Evolutionary conservation across 192 early-diverging fungal genomes (phyloP).

Genomic region (Backusella tarrabulga): DNA sequence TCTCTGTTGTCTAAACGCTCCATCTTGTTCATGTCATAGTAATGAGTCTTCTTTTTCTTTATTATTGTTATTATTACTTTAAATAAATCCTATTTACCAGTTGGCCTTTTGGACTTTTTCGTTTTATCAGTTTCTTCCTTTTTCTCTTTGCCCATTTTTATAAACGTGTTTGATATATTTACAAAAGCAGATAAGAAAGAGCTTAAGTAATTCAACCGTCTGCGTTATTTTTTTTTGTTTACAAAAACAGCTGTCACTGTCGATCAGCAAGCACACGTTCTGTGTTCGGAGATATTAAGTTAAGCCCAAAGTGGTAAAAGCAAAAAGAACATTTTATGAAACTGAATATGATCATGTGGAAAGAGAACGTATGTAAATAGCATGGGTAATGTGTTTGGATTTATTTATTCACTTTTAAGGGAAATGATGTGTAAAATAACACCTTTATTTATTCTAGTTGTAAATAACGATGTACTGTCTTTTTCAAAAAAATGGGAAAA

Average conservation of each 20-base stretch:
- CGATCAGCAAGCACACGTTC: background rate
- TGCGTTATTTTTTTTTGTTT: background rate
- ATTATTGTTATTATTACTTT: background rate
- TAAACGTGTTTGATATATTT: background rate
- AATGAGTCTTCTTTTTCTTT: background rate
- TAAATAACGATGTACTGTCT: no score
- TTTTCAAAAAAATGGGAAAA: no score
- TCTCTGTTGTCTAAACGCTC: conserved; percentile 97
- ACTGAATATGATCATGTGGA: no score
- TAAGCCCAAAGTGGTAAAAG: background rate
- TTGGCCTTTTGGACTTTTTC: background rate
- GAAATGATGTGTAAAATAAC: no score
- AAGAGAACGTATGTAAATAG: no score
- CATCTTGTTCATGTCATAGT: conserved; percentile 48
- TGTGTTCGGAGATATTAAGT: background rate
- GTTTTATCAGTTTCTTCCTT: background rate
- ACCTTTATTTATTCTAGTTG: no score
- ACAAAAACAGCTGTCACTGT: conserved; percentile 4
- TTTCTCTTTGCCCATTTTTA: background rate
- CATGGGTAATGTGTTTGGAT: no score
- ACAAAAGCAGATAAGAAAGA: background rate
- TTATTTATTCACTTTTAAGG: no score
- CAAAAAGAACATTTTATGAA: no score
- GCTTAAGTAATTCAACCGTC: background rate
- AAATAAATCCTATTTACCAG: background rate